phyloP scores from a whole-genome alignment of 2,329 filamentous ascomycete species.

The Sphaerulina vaccinii region DNA sequence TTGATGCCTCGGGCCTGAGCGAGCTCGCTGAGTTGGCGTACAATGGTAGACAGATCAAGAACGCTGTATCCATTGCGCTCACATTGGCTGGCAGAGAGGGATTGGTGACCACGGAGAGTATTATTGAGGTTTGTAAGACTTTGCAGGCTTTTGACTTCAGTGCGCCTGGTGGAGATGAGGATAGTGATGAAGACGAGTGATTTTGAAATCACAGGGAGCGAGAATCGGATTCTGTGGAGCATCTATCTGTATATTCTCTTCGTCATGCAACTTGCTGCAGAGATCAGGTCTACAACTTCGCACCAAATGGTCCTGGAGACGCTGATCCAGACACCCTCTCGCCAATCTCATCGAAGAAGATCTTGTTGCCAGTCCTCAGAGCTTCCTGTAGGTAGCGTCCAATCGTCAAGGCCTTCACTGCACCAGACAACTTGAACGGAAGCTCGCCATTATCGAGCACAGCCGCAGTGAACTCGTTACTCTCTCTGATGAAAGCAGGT shows the following conservation, averaged over 20 bases:
- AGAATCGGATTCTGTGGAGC: too few relatives aligned
- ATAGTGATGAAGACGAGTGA: too few relatives aligned
- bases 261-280: too few relatives aligned
- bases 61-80: slow-evolving; percentile 11
- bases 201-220: too few relatives aligned
- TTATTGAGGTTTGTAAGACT: slow-evolving; percentile 4
- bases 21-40: not conserved
- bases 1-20: slow-evolving; percentile 2
- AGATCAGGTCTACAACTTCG: too few relatives aligned
- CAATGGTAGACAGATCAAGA: slow-evolving; percentile 20
- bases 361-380: slow-evolving; percentile 45
- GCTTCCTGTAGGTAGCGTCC: slow-evolving; percentile 51
- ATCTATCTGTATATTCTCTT: too few relatives aligned
- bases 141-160: slow-evolving; percentile 10
- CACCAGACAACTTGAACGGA: slow-evolving; percentile 58
- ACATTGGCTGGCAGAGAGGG: slow-evolving; percentile 4
- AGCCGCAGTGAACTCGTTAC: slow-evolving; percentile 60
- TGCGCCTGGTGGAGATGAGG: too few relatives aligned
- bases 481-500: slow-evolving; percentile 60
- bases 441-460: slow-evolving; percentile 56
- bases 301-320: too few relatives aligned
- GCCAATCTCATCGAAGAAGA: slow-evolving; percentile 54
- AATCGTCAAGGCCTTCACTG: slow-evolving; percentile 60
- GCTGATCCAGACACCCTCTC: not conserved
- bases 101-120: slow-evolving; percentile 1